A percentile compares a stretch with the other conserved stretches of the same genome.
phyloP scores from a whole-genome alignment of 2,329 filamentous ascomycete genomes.

The Aspergillus candidus region DNA sequence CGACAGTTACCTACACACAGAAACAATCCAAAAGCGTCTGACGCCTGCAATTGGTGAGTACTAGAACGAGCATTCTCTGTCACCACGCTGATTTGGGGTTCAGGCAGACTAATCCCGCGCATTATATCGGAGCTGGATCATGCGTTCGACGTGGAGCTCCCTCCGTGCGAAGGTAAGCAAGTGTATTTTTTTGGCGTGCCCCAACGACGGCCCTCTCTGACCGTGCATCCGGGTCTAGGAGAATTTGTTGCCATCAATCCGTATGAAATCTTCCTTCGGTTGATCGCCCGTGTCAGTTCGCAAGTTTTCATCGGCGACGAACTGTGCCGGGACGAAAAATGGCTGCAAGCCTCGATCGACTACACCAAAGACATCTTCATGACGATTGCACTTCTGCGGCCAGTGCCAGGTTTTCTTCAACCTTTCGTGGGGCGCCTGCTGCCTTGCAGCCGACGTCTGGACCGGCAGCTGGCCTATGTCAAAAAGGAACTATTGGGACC shows the following conservation, averaged over 20 bases:
- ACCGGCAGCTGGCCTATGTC: constrained; percentile 23
- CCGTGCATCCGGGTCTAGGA: too few species aligned
- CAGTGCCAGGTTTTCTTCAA: constrained; percentile 29
- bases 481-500: constrained; percentile 30
- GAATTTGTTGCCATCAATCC: constrained; percentile 10
- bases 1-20: constrained; percentile 18
- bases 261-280: constrained; percentile 22
- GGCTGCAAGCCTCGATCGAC: constrained; percentile 29
- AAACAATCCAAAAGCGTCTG: constrained; percentile 20
- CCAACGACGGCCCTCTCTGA: background rate
- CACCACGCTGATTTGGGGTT: background rate
- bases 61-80: background rate
- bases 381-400: constrained; percentile 27
- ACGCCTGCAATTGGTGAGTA: constrained; percentile 20
- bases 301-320: constrained; percentile 36
- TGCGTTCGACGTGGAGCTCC: constrained; percentile 19
- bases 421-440: constrained; percentile 30
- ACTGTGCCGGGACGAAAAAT: constrained; percentile 34
- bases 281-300: constrained; percentile 37
- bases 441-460: constrained; percentile 29
- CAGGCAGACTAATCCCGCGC: constrained; percentile 20
- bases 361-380: constrained; percentile 34
- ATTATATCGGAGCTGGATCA: constrained; percentile 22
- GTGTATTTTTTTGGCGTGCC: background rate
- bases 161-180: constrained; percentile 19